phyloP scores from a whole-genome alignment of 352 stramenopile genomes.

The Phytopythium oedochilum region DNA sequence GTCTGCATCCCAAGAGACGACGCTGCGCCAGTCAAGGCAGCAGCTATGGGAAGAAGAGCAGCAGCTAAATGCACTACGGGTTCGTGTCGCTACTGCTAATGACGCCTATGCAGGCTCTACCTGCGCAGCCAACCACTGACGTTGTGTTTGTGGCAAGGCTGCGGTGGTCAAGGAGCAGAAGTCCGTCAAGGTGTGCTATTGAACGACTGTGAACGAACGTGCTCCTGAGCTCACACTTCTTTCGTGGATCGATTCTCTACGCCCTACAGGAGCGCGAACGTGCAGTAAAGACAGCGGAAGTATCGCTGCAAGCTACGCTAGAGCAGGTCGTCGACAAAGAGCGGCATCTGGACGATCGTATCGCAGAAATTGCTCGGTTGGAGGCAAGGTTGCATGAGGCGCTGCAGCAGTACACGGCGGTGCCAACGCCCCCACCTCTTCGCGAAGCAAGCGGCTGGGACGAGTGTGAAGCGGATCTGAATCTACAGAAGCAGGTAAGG shows the following conservation, averaged over 20 bases:
- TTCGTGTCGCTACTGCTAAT: conserved; percentile 5
- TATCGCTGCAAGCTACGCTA: conserved; percentile 24
- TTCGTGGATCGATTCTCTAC: background rate
- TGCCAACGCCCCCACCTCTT: background rate
- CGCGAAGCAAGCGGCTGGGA: conserved; percentile 4
- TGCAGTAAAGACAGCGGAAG: conserved; percentile 22
- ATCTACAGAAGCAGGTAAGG: conserved; percentile 26
- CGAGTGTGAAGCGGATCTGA: conserved; percentile 19
- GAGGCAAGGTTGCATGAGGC: conserved; percentile 43
- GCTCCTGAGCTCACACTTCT: background rate
- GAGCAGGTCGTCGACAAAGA: conserved; percentile 30
- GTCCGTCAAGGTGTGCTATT: conserved; percentile 18
- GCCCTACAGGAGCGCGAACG: conserved; percentile 26
- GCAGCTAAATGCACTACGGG: conserved; percentile 24
- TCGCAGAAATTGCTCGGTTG: conserved; percentile 33
- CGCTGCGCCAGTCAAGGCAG: conserved; percentile 20
- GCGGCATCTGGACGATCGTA: conserved; percentile 23
- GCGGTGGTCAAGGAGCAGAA: conserved; percentile 25
- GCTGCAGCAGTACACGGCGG: conserved; percentile 12
- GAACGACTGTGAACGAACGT: background rate
- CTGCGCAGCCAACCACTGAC: no score
- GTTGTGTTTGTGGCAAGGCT: background rate
- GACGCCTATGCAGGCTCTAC: no score
- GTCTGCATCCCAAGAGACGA: background rate
- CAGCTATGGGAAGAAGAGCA: conserved; percentile 22